These are phyloP conservation scores for Podospora sp. DNA, from an alignment of 495 filamentous ascomycete genomes.

Conservation along the genomic window DNA sequence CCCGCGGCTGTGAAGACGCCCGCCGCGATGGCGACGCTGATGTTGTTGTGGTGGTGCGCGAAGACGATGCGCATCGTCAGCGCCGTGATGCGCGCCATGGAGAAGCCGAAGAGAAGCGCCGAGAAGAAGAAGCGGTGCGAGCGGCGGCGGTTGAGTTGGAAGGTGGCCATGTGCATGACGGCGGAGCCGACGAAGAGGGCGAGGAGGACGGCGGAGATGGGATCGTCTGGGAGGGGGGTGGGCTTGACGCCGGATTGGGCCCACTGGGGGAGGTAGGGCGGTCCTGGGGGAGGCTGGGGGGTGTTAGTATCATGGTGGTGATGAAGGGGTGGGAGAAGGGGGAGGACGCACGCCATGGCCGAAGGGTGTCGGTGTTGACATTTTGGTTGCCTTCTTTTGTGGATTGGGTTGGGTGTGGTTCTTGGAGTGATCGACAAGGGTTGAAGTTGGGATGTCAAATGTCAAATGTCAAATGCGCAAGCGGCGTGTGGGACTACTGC, in stretches of 20 bases:
- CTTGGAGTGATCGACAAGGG: no score
- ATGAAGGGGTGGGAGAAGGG: not conserved
- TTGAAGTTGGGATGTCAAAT: not conserved
- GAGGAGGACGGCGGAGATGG: conserved; percentile 66
- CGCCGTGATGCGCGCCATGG: conserved; percentile 66
- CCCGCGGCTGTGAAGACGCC: conserved; percentile 74
- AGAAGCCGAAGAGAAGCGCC: conserved; percentile 73
- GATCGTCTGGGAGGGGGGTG: conserved; percentile 58
- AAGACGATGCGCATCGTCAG: conserved; percentile 65
- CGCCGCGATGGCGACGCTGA: conserved; percentile 67
- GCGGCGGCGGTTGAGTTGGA: conserved; percentile 55
- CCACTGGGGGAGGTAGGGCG: conserved; percentile 35
- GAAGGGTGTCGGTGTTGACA: not conserved
- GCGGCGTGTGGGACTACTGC: not conserved
- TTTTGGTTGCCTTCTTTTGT: not conserved
- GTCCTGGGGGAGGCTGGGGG: conserved; percentile 23
- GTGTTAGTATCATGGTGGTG: not conserved
- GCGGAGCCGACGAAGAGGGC: conserved; percentile 62
- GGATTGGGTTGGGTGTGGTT: no score
- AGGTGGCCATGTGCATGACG: conserved; percentile 62
- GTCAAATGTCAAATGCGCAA: not conserved
- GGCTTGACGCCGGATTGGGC: conserved; percentile 65
- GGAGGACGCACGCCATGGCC: not conserved
- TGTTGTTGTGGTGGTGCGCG: conserved; percentile 48
- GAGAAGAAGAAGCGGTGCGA: conserved; percentile 72